Conservation (phyloP, 2,329 filamentous ascomycete species). For the Stemphylium vesicarium region DNA sequence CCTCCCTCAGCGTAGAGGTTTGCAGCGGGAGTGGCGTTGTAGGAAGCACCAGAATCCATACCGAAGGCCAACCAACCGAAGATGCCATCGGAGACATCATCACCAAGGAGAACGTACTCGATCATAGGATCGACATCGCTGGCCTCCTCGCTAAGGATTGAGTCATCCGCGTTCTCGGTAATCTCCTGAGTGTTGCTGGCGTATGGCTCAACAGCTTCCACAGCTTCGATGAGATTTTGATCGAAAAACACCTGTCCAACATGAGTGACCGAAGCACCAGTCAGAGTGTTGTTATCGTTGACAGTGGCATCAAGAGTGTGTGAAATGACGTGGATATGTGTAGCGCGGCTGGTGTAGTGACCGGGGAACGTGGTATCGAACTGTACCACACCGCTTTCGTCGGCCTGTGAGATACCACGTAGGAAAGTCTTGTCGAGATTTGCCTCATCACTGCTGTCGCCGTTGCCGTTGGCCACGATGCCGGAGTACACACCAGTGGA, state of each 20-base stretch:
- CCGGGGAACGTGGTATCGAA: slow-evolving; percentile 59
- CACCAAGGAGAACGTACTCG: slow-evolving; percentile 64
- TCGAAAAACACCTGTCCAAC: slow-evolving; percentile 55
- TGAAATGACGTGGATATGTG: slow-evolving; percentile 53
- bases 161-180: slow-evolving; percentile 61
- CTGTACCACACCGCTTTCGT: slow-evolving; percentile 55
- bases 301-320: slow-evolving; percentile 44
- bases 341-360: slow-evolving; percentile 42
- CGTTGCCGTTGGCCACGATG: slow-evolving; percentile 52
- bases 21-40: slow-evolving; percentile 39
- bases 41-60: slow-evolving; percentile 31
- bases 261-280: slow-evolving; percentile 50
- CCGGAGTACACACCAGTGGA: slow-evolving; percentile 44
- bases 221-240: slow-evolving; percentile 49
- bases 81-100: slow-evolving; percentile 47
- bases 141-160: slow-evolving; percentile 53
- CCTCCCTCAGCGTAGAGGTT: slow-evolving; percentile 38
- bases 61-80: slow-evolving; percentile 46
- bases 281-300: slow-evolving; percentile 48
- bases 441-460: slow-evolving; percentile 38
- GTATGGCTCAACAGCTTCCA: slow-evolving; percentile 57
- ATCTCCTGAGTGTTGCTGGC: slow-evolving; percentile 51
- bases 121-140: slow-evolving; percentile 62
- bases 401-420: slow-evolving; percentile 56
- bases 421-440: slow-evolving; percentile 50